Conservation (phyloP, 495 filamentous ascomycete genomes). For the Neurospora tetraspora region DNA sequence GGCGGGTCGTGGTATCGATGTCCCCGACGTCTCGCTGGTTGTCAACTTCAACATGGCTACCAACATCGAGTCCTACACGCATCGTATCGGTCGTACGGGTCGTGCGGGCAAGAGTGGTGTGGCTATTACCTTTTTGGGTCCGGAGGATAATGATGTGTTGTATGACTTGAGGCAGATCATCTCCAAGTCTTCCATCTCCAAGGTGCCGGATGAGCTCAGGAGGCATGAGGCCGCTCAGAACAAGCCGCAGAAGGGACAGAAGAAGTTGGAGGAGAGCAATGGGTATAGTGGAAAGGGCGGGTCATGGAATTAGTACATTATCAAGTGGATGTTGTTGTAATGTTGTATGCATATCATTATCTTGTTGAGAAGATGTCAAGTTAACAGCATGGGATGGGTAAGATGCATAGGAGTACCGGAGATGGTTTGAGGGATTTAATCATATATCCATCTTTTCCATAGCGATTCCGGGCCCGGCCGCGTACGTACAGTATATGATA, state of each 20-base stretch:
- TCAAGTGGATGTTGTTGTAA: neutral
- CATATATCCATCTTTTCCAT: neutral
- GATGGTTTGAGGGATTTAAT: neutral
- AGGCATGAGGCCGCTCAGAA: constrained; percentile 93
- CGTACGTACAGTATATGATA: neutral
- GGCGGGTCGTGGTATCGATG: constrained; percentile 96
- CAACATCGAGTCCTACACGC: constrained; percentile 91
- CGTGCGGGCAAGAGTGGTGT: constrained; percentile 97
- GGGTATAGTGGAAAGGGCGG: constrained; percentile 23
- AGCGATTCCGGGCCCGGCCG: neutral
- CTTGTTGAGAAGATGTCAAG: neutral
- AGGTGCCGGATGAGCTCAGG: constrained; percentile 86
- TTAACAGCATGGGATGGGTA: neutral
- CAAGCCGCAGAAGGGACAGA: constrained; percentile 37
- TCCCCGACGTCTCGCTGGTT: constrained; percentile 86
- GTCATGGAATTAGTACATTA: constrained; percentile 12
- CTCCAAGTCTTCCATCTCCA: constrained; percentile 77
- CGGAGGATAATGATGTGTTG: constrained; percentile 86
- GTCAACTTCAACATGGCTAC: constrained; percentile 99
- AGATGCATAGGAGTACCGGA: neutral
- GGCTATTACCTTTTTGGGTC: constrained; percentile 90
- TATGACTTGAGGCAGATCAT: constrained; percentile 97
- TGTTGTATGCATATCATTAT: neutral
- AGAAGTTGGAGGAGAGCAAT: constrained; percentile 20
- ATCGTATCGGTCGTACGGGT: constrained; percentile 95